Base-by-base conservation (phyloP, 2,329 filamentous ascomycete genomes). In the Ophiostoma tasmaniense region DNA sequence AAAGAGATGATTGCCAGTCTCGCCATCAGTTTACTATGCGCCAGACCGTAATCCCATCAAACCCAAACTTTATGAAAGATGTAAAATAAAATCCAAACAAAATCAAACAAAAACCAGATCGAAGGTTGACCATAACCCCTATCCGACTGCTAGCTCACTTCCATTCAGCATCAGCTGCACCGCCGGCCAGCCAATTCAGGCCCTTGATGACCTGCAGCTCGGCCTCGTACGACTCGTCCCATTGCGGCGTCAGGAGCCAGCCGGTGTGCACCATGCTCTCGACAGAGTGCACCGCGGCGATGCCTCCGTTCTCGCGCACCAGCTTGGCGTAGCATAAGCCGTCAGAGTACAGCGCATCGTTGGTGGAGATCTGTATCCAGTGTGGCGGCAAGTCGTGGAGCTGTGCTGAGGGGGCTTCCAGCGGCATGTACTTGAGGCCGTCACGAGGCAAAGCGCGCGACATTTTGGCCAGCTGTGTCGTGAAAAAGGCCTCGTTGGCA, bases 251-350 rank as follows among this genome's bases (percentile, higher is more conserved):
- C 75, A 80, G 79, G 69, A 84, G 73, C 83, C 83, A 84, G 73
- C 83, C 84, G 8, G 83, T 85, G 76, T 85, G 83, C 22, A 82
- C 82, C 78, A 79, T 84, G 10, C 82, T 82, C 68, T 73, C 70
- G 35, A 82, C 77, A 1, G 83, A 77, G 71, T 81, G 78, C 7
- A 82, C 73, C 69, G 74, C 76, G 0, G 83, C 79, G 14, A 80
- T 76, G 0, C 79, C 76, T 13, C 79, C 80, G 3, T 76, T 78
- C 25, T 61, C 55, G 14, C 76, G 74, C 55, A 74, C 75, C 70
- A 85, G 74, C 73, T 79, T 79, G 3, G 79, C 82, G 73, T 83
- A 84, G 71, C 82, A 84, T 10, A 82, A 71, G 11, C 83, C 82
- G 73, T 85, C 83, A 25, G 80, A 82, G 74, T 84, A 84, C 70